Percentiles rank a stretch among this genome's conserved stretches.
Evolutionary conservation across 148 eudicot species (phyloP).

Genomic region (Suaeda aralocaspica): DNA sequence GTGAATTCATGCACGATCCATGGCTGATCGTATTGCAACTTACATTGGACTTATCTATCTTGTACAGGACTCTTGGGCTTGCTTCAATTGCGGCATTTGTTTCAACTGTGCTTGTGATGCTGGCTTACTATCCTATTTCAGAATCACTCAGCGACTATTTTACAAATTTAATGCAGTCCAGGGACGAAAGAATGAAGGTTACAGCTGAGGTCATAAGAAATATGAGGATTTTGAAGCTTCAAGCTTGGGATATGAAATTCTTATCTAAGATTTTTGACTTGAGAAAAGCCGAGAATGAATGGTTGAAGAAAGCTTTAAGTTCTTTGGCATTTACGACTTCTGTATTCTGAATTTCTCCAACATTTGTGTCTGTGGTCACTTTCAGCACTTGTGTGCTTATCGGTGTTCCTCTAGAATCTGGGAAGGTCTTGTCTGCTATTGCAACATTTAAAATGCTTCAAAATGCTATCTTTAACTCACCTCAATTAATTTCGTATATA

Average conservation of each 20-base stretch:
- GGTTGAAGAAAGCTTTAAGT: conserved; percentile 42
- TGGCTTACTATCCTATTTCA: conserved; percentile 36
- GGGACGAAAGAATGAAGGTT: conserved; percentile 46
- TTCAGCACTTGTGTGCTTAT: conserved; percentile 36
- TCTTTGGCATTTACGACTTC: conserved; percentile 33
- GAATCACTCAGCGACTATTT: conserved; percentile 34
- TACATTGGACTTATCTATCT: conserved; percentile 31
- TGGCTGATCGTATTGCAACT: conserved; percentile 38
- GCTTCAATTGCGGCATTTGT: conserved; percentile 38
- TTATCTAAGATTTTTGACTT: conserved; percentile 37
- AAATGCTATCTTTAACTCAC: conserved; percentile 41
- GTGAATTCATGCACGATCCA: conserved; percentile 46
- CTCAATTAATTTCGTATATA: conserved; percentile 46
- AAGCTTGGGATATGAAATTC: conserved; percentile 51
- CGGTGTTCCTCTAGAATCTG: conserved; percentile 45
- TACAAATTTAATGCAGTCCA: conserved; percentile 38
- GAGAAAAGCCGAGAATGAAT: conserved; percentile 32
- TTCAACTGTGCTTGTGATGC: conserved; percentile 35
- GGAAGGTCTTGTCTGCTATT: conserved; percentile 41
- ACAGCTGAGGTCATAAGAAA: conserved; percentile 45
- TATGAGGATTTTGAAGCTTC: conserved; percentile 49
- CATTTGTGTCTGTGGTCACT: conserved; percentile 37
- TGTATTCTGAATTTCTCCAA: conserved; percentile 40
- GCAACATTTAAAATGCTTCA: conserved; percentile 49
- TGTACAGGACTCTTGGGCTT: conserved; percentile 40